These are phyloP conservation scores for Peronosclerospora sorghi DNA, from an alignment of 352 stramenopile genomes.

Conservation along the genomic window DNA sequence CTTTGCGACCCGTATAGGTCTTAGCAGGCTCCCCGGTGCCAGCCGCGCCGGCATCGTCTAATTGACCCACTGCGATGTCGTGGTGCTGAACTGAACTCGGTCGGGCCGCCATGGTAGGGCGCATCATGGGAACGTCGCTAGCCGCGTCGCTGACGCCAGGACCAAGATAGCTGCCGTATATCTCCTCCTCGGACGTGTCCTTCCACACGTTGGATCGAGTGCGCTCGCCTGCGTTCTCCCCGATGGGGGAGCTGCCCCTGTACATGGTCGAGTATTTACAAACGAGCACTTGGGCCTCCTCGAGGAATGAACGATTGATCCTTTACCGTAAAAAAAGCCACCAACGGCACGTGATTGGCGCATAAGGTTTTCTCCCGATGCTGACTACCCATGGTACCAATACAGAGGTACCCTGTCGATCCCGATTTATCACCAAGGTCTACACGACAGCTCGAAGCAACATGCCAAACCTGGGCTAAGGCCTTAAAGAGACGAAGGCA, in stretches of 20 bases:
- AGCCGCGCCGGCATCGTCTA: conserved; percentile 28
- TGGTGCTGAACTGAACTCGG: conserved; percentile 31
- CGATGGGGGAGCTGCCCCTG: conserved; percentile 3
- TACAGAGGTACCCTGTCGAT: too few relatives aligned
- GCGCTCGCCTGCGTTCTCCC: conserved; percentile 21
- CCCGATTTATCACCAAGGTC: too few relatives aligned
- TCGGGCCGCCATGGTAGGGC: conserved; percentile 29
- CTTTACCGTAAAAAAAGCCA: too few relatives aligned
- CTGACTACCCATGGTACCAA: too few relatives aligned
- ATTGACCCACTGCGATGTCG: conserved; percentile 63
- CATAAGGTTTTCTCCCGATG: too few relatives aligned
- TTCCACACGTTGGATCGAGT: conserved; percentile 48
- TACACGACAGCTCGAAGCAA: too few relatives aligned
- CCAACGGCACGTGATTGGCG: too few relatives aligned
- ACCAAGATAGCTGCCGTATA: conserved; percentile 64
- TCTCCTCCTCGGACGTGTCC: conserved; percentile 59
- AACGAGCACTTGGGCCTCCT: too few relatives aligned
- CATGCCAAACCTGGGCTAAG: too few relatives aligned
- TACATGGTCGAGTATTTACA: too few relatives aligned
- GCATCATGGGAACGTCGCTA: conserved; percentile 34
- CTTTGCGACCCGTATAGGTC: conserved; percentile 55
- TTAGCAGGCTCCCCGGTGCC: conserved; percentile 4
- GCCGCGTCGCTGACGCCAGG: conserved; percentile 19
- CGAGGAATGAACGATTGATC: too few relatives aligned
- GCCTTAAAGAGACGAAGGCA: too few relatives aligned